Percentiles rank a stretch among this genome's conserved stretches.
Evolutionary conservation across 768 basidiomycete species (phyloP).

Genomic region (Epithele typhae): DNA sequence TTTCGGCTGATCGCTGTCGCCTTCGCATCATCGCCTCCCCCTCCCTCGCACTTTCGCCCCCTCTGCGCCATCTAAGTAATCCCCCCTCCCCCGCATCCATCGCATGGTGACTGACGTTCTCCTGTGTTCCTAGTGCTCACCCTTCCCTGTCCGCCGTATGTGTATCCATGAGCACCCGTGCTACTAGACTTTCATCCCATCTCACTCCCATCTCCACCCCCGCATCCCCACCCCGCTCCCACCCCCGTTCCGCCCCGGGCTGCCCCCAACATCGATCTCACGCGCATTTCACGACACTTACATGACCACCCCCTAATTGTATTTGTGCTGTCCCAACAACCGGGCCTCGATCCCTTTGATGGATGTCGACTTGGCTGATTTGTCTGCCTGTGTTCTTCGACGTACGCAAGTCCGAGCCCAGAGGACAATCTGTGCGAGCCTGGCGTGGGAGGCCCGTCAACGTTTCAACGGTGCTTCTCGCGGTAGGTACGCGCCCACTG

Average conservation of each 20-base stretch:
- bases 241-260: too few species aligned
- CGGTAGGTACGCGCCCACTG: too few species aligned
- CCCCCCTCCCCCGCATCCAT: not conserved
- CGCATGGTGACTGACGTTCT: not conserved
- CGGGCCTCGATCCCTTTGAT: too few species aligned
- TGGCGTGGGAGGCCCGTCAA: too few species aligned
- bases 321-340: slow-evolving; percentile 1
- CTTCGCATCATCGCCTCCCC: not conserved
- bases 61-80: not conserved
- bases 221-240: too few species aligned
- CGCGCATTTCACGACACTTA: not conserved
- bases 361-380: too few species aligned
- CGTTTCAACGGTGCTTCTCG: too few species aligned
- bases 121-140: slow-evolving; percentile 1
- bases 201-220: too few species aligned
- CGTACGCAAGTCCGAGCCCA: too few species aligned
- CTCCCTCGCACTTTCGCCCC: not conserved
- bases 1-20: not conserved
- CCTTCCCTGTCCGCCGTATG: not conserved
- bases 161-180: slow-evolving; percentile 4
- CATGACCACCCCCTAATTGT: not conserved
- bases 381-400: too few species aligned
- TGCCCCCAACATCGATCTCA: not conserved
- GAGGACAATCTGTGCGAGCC: too few species aligned
- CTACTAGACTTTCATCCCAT: not conserved